These are phyloP conservation scores for Enterocytospora artemiae DNA, from an alignment of 371 early-diverging fungal genomes.

Conservation along the genomic window DNA sequence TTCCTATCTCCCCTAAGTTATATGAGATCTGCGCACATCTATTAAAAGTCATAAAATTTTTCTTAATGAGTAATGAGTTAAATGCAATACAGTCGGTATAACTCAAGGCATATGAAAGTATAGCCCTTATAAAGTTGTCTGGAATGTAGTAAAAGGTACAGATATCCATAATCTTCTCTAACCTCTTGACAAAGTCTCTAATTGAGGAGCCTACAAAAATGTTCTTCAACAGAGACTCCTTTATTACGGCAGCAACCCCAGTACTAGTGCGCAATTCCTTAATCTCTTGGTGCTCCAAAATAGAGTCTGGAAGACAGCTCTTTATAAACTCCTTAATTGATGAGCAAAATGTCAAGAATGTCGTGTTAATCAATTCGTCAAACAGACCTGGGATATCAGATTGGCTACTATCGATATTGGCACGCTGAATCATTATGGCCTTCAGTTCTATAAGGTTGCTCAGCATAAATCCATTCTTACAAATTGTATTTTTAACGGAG, in stretches of 20 bases:
- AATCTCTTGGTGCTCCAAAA: conserved; percentile 46
- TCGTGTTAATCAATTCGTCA: conserved; percentile 22
- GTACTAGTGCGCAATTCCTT: conserved; percentile 43
- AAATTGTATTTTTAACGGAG: background rate
- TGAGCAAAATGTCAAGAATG: conserved; percentile 26
- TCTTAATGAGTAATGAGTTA: conserved; percentile 40
- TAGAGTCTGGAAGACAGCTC: conserved; percentile 21
- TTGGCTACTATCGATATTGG: too few species aligned
- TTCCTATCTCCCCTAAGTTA: conserved; percentile 46
- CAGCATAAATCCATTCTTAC: conserved; percentile 20
- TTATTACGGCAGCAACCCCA: too few species aligned
- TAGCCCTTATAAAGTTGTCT: conserved; percentile 17
- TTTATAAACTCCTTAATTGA: conserved; percentile 4
- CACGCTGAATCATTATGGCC: too few species aligned
- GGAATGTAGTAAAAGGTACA: conserved; percentile 37
- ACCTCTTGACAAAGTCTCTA: conserved; percentile 14
- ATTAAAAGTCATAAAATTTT: conserved; percentile 39
- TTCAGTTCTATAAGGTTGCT: conserved; percentile 44
- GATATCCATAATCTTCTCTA: conserved; percentile 32
- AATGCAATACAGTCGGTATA: conserved; percentile 31
- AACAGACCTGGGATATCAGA: too few species aligned
- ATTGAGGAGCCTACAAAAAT: conserved; percentile 24
- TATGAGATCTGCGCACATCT: conserved; percentile 40
- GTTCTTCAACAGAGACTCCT: conserved; percentile 26
- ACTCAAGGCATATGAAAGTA: conserved; percentile 25